phyloP scores from a whole-genome alignment of 805 yeast species.

The Nematodospora valgi region DNA sequence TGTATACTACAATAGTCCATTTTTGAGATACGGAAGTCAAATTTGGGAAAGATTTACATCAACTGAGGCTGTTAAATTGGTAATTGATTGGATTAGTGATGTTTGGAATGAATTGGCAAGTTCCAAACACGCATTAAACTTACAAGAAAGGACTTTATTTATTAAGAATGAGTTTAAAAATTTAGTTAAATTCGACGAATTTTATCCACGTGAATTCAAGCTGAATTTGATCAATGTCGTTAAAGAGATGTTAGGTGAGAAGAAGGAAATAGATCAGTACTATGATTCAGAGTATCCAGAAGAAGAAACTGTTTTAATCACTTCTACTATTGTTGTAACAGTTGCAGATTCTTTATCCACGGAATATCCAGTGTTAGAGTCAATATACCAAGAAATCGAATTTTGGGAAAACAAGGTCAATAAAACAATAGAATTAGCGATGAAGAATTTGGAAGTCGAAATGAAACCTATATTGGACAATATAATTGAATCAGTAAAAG shows the following conservation, averaged over 20 bases:
- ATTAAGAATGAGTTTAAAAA: slow-evolving; percentile 24
- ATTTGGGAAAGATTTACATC: slow-evolving; percentile 1
- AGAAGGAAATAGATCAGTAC: slow-evolving; percentile 1
- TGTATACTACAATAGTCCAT: too few species aligned
- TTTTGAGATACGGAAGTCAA: too few species aligned
- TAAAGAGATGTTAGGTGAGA: slow-evolving; percentile 20
- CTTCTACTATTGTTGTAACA: slow-evolving; percentile 23
- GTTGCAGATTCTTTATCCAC: slow-evolving; percentile 5
- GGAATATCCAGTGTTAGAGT: slow-evolving; percentile 7
- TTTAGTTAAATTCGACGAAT: slow-evolving; percentile 18
- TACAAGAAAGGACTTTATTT: slow-evolving; percentile 21
- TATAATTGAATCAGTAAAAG: slow-evolving; percentile 22
- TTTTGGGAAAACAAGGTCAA: slow-evolving; percentile 33
- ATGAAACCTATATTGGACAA: slow-evolving; percentile 24
- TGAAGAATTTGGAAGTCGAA: slow-evolving; percentile 27
- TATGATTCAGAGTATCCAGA: slow-evolving; percentile 9
- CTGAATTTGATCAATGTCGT: slow-evolving; percentile 16
- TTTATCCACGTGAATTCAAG: slow-evolving; percentile 12
- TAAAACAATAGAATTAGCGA: slow-evolving; percentile 32
- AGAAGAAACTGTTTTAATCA: slow-evolving; percentile 19
- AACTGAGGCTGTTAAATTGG: slow-evolving; percentile 3
- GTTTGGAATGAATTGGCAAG: slow-evolving; percentile 5
- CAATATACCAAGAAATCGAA: slow-evolving; percentile 27
- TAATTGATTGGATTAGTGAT: slow-evolving; percentile 4
- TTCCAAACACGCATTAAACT: slow-evolving; percentile 11